phyloP scores from a whole-genome alignment of 371 early-diverging fungal genomes.

The Syncephalis plumigaleata region DNA sequence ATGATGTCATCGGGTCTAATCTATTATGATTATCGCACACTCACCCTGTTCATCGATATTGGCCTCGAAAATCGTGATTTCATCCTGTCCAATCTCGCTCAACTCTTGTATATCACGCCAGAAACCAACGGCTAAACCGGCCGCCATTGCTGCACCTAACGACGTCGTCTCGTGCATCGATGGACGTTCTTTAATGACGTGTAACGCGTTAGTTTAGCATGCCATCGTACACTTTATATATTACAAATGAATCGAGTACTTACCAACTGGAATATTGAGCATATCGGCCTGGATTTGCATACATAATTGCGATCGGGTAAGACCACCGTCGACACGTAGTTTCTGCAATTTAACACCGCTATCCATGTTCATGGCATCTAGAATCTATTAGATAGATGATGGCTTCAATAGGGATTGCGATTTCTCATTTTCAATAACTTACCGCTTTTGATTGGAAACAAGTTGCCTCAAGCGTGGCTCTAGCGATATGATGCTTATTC shows the following conservation, averaged over 20 bases:
- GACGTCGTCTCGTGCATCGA: constrained; percentile 85
- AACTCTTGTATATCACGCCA: constrained; percentile 30
- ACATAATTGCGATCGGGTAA: constrained; percentile 71
- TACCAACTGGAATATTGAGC: constrained; percentile 49
- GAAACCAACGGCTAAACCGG: constrained; percentile 64
- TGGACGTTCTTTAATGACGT: constrained; percentile 50
- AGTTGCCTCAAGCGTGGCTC: constrained; percentile 79
- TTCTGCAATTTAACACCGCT: constrained; percentile 36
- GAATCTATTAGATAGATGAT: constrained; percentile 20
- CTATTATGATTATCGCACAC: too few species aligned
- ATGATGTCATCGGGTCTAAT: too few species aligned
- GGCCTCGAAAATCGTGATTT: too few species aligned
- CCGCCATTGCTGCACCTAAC: constrained; percentile 86
- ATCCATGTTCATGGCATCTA: constrained; percentile 76
- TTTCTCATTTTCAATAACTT: constrained; percentile 3
- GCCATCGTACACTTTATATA: too few species aligned
- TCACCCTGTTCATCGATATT: too few species aligned
- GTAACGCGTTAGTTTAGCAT: too few species aligned
- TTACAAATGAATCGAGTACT: too few species aligned
- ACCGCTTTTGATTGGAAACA: constrained; percentile 77
- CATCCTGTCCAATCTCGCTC: background rate
- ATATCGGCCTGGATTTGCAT: constrained; percentile 91
- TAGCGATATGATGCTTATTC: constrained; percentile 63
- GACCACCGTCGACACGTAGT: constrained; percentile 84
- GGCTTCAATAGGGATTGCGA: background rate